Percentiles rank a stretch among this genome's conserved stretches.
Conservation (phyloP, 495 filamentous ascomycete genomes). For the Aspergillus steynii region DNA sequence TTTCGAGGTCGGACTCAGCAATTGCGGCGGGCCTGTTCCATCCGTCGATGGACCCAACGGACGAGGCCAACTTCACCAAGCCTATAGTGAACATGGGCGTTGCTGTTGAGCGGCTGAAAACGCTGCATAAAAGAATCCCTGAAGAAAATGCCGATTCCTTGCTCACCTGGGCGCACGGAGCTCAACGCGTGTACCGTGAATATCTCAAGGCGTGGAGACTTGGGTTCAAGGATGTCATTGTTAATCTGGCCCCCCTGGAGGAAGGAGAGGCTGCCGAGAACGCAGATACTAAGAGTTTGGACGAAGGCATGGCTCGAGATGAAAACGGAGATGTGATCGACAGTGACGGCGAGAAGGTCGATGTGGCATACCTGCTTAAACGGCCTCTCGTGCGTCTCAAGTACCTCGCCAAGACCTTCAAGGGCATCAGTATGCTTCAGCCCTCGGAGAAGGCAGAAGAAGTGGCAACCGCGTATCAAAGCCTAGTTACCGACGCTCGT, state of each 20-base stretch:
- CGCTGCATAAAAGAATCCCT: conserved; percentile 76
- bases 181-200: conserved; percentile 76
- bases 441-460: conserved; percentile 59
- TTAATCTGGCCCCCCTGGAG: conserved; percentile 79
- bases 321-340: conserved; percentile 76
- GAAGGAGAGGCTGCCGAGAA: conserved; percentile 46
- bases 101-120: conserved; percentile 78
- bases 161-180: conserved; percentile 75
- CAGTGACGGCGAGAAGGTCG: conserved; percentile 81
- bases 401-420: conserved; percentile 81
- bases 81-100: conserved; percentile 96
- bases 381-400: conserved; percentile 86
- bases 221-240: conserved; percentile 92
- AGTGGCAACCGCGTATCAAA: conserved; percentile 60
- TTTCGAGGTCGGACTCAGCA: conserved; percentile 69
- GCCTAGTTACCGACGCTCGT: conserved; percentile 73
- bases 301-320: conserved; percentile 72
- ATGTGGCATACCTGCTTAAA: conserved; percentile 92
- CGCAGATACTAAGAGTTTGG: conserved; percentile 56
- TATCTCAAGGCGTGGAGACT: conserved; percentile 91
- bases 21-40: conserved; percentile 69
- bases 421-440: conserved; percentile 59
- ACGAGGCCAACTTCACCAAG: conserved; percentile 69
- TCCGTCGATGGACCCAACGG: conserved; percentile 48
- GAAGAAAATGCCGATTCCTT: conserved; percentile 66